Evolutionary conservation across 192 early-diverging fungal genomes (phyloP).

Genomic region (Backusella mclennaniae): DNA sequence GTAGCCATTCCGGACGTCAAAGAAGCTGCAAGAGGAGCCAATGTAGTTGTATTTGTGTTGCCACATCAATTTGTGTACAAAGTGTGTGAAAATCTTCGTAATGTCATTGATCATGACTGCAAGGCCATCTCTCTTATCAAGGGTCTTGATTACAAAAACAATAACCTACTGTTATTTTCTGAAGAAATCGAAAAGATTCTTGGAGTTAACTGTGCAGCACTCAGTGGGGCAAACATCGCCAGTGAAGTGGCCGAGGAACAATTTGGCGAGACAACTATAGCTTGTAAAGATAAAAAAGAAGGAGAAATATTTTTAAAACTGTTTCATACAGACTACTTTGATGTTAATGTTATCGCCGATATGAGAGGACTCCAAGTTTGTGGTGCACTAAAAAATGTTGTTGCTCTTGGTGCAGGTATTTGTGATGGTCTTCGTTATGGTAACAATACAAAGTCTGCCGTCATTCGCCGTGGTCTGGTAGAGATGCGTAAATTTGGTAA

Average conservation of each 20-base stretch:
- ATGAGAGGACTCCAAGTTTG: conserved; percentile 93
- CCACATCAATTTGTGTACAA: conserved; percentile 89
- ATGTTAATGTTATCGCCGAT: conserved; percentile 78
- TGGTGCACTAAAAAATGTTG: conserved; percentile 94
- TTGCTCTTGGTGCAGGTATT: conserved; percentile 92
- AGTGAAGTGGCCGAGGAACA: conserved; percentile 88
- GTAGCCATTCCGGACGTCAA: conserved; percentile 78
- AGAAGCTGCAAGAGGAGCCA: conserved; percentile 74
- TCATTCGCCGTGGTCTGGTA: conserved; percentile 88
- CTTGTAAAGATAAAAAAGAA: conserved; percentile 64
- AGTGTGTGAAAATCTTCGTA: conserved; percentile 73
- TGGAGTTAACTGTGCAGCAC: conserved; percentile 4
- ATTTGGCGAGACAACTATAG: conserved; percentile 95
- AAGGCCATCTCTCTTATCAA: conserved; percentile 93
- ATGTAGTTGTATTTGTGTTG: conserved; percentile 90
- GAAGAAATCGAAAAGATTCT: conserved; percentile 22
- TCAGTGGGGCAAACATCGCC: conserved; percentile 71
- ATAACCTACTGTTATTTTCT: conserved; percentile 9
- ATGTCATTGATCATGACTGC: conserved; percentile 60
- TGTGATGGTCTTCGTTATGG: conserved; percentile 80
- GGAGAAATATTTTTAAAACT: conserved; percentile 67
- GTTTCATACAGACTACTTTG: conserved; percentile 87
- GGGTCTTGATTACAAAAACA: conserved; percentile 11
- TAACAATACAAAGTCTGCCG: conserved; percentile 86
- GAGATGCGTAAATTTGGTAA: conserved; percentile 92